phyloP scores from a whole-genome alignment of 2,329 filamentous ascomycete species.

The Colletotrichum ledebouriae region DNA sequence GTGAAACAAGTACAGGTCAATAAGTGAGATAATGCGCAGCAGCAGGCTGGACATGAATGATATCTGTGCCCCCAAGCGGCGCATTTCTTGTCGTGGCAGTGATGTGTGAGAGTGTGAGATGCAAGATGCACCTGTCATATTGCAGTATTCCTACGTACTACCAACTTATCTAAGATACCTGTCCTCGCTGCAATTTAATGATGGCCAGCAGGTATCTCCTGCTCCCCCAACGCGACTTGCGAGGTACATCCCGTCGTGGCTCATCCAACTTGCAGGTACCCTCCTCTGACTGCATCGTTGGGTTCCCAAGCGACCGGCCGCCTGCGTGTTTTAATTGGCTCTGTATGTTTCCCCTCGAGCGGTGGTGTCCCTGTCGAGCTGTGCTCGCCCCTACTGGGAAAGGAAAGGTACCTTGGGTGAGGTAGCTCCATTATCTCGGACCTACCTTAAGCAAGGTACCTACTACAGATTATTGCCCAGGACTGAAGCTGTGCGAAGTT shows the following conservation, averaged over 20 bases:
- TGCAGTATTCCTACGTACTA: neutral
- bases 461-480: neutral
- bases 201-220: neutral
- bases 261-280: constrained; percentile 8
- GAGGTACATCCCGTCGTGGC: constrained; percentile 6
- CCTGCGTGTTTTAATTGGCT: constrained; percentile 31
- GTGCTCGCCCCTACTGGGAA: constrained; percentile 7
- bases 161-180: constrained; percentile 11
- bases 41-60: neutral
- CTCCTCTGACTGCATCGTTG: constrained; percentile 8
- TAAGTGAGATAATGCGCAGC: neutral
- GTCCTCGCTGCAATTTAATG: neutral
- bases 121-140: constrained; percentile 16
- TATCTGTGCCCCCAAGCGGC: constrained; percentile 20
- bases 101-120: constrained; percentile 17
- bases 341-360: constrained; percentile 13
- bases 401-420: neutral
- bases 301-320: neutral
- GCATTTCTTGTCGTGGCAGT: constrained; percentile 7
- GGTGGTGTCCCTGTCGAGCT: constrained; percentile 24
- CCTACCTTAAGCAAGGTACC: neutral
- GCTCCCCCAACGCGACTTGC: neutral
- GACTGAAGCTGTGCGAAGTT: neutral
- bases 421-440: constrained; percentile 7
- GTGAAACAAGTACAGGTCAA: no score